Conservation (phyloP, 805 yeast genomes). For the Starmerella floris region DNA sequence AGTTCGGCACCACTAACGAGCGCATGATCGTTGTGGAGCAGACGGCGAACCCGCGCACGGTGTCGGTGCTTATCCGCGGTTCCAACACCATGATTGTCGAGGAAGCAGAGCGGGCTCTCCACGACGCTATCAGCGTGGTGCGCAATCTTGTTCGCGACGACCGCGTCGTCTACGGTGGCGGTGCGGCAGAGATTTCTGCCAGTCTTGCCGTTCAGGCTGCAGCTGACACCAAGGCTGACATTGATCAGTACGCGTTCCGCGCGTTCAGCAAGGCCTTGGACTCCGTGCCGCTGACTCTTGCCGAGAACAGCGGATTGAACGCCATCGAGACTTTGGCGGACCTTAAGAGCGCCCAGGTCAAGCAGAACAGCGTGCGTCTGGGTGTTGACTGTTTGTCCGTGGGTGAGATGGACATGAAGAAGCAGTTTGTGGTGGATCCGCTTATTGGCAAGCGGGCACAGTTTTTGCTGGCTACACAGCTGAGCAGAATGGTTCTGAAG, state of each 20-base stretch:
- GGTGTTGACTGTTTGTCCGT: slow-evolving; percentile 92
- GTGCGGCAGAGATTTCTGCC: slow-evolving; percentile 92
- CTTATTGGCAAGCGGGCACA: slow-evolving; percentile 96
- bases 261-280: slow-evolving; percentile 88
- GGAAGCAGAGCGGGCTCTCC: slow-evolving; percentile 91
- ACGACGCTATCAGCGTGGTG: slow-evolving; percentile 93
- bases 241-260: slow-evolving; percentile 95
- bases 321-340: slow-evolving; percentile 81
- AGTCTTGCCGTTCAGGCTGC: slow-evolving; percentile 81
- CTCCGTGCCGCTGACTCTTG: slow-evolving; percentile 82
- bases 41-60: slow-evolving; percentile 55
- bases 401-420: slow-evolving; percentile 85
- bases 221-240: slow-evolving; percentile 87
- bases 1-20: slow-evolving; percentile 92
- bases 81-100: slow-evolving; percentile 96
- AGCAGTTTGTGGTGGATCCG: slow-evolving; percentile 90
- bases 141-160: slow-evolving; percentile 85
- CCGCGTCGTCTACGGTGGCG: slow-evolving; percentile 98
- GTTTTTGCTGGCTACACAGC: slow-evolving; percentile 85
- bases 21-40: slow-evolving; percentile 77
- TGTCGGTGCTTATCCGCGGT: slow-evolving; percentile 86
- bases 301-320: slow-evolving; percentile 91
- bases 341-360: slow-evolving; percentile 73
- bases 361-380: slow-evolving; percentile 51
- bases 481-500: slow-evolving; percentile 93